Evolutionary conservation across 176 grass and related monocot genomes (phyloP).

Genomic region (Oryza officinalis): DNA sequence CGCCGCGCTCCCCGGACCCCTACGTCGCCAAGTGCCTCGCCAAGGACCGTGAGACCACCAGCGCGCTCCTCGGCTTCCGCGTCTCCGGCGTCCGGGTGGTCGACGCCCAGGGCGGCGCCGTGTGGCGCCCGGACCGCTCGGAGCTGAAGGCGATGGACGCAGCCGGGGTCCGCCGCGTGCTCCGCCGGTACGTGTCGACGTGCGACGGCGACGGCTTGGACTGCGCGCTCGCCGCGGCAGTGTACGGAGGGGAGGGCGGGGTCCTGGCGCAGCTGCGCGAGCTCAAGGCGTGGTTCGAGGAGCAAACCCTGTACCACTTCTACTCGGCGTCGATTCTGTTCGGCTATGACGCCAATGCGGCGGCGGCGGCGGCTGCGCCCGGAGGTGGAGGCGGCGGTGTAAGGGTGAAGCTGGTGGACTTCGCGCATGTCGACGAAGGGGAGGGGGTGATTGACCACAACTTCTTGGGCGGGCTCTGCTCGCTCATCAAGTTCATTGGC

Average conservation of each 20-base stretch:
- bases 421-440: conserved; percentile 71
- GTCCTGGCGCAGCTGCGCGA: conserved; percentile 73
- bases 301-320: conserved; percentile 88
- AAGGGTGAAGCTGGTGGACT: conserved; percentile 81
- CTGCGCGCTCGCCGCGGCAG: conserved; percentile 50
- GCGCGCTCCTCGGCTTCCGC: conserved; percentile 63
- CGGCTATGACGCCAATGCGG: conserved; percentile 56
- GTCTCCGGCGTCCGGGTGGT: conserved; percentile 61
- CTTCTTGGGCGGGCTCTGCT: conserved; percentile 83
- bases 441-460: conserved; percentile 89
- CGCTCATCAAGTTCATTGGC: conserved; percentile 69
- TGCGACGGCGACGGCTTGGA: conserved; percentile 31
- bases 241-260: conserved; percentile 62
- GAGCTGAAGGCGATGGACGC: conserved; percentile 47
- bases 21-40: conserved; percentile 72
- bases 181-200: conserved; percentile 67
- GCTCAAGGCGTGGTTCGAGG: conserved; percentile 91
- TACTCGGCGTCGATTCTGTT: conserved; percentile 79
- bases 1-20: conserved; percentile 42
- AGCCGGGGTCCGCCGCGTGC: conserved; percentile 51
- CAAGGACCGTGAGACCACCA: conserved; percentile 72
- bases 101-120: not conserved
- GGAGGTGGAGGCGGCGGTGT: conserved; percentile 3
- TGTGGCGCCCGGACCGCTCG: conserved; percentile 52
- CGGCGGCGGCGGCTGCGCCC: not conserved